Conservation (phyloP, 805 yeast genomes). For the Barnettozyma sucrosica region DNA sequence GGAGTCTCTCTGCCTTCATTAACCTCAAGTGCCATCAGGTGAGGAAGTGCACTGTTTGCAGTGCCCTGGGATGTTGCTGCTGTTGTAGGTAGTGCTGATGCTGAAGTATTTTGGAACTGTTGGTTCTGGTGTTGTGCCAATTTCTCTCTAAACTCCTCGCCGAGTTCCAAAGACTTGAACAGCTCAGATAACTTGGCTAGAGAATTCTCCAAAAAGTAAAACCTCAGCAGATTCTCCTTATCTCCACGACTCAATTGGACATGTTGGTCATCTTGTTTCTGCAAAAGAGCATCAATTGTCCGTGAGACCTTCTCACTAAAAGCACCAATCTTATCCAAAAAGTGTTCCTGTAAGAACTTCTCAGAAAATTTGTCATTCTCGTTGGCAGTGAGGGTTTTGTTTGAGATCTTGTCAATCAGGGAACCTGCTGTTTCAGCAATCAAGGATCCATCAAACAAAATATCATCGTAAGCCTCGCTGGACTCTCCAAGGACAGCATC, state of each 20-base stretch:
- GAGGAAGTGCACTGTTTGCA: slow-evolving; percentile 39
- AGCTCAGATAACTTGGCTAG: slow-evolving; percentile 47
- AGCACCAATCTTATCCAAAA: slow-evolving; percentile 36
- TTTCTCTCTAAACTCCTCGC: slow-evolving; percentile 15
- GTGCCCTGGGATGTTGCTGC: neutral
- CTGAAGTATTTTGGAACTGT: slow-evolving; percentile 5
- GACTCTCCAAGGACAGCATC: slow-evolving; percentile 1
- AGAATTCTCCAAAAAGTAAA: slow-evolving; percentile 65
- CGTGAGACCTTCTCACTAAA: slow-evolving; percentile 38
- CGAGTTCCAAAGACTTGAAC: slow-evolving; percentile 24
- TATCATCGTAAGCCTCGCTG: slow-evolving; percentile 40
- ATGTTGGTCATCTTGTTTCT: slow-evolving; percentile 43
- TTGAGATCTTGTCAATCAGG: slow-evolving; percentile 39
- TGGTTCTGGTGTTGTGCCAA: slow-evolving; percentile 10
- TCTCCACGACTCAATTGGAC: slow-evolving; percentile 51
- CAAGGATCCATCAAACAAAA: slow-evolving; percentile 70
- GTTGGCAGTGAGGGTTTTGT: slow-evolving; percentile 11
- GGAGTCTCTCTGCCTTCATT: slow-evolving; percentile 46
- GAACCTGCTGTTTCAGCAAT: slow-evolving; percentile 71
- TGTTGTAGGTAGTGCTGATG: too few species aligned
- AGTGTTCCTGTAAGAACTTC: slow-evolving; percentile 33
- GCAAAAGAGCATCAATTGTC: slow-evolving; percentile 51
- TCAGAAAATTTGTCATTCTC: slow-evolving; percentile 30
- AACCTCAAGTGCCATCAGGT: slow-evolving; percentile 65
- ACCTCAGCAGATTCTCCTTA: slow-evolving; percentile 66